phyloP scores from a whole-genome alignment of 768 basidiomycete genomes.

The Lactarius hatsudake region DNA sequence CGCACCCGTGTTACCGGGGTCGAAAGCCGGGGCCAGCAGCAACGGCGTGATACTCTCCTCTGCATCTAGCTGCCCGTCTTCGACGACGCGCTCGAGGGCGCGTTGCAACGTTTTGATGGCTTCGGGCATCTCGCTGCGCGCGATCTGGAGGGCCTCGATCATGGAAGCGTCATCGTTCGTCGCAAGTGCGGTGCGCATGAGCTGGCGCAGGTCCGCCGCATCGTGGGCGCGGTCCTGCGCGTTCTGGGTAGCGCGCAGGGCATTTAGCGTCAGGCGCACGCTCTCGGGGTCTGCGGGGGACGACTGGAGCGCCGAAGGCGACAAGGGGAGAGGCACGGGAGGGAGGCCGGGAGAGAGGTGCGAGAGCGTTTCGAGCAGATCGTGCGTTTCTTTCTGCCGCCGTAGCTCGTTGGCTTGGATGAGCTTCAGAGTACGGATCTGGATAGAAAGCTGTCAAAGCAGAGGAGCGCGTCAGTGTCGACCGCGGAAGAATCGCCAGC shows the following conservation, averaged over 20 bases:
- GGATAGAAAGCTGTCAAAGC: conserved; percentile 42
- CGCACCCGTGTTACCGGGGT: not conserved
- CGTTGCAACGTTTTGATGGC: conserved; percentile 78
- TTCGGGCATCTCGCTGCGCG: conserved; percentile 70
- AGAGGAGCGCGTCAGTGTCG: not conserved
- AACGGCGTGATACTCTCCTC: conserved; percentile 18
- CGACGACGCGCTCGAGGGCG: conserved; percentile 51
- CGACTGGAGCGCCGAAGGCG: conserved; percentile 10
- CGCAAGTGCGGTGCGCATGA: conserved; percentile 57
- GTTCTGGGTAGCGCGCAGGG: conserved; percentile 41
- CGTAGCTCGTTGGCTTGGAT: conserved; percentile 43
- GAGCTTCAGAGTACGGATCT: conserved; percentile 53
- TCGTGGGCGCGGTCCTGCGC: conserved; percentile 51
- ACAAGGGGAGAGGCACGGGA: conserved; percentile 1
- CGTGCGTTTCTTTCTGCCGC: conserved; percentile 37
- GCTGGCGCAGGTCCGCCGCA: conserved; percentile 50
- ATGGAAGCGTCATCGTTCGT: conserved; percentile 62
- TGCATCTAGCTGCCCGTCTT: conserved; percentile 32
- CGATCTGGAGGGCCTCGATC: conserved; percentile 58
- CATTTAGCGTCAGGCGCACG: conserved; percentile 25
- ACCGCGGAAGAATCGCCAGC: not conserved
- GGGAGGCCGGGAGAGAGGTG: conserved; percentile 20
- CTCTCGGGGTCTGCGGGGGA: conserved; percentile 25
- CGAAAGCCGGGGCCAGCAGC: not conserved
- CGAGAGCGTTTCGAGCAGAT: conserved; percentile 37